Evolutionary conservation across 768 basidiomycete species (phyloP).

Genomic region (Tricholoma sp.): DNA sequence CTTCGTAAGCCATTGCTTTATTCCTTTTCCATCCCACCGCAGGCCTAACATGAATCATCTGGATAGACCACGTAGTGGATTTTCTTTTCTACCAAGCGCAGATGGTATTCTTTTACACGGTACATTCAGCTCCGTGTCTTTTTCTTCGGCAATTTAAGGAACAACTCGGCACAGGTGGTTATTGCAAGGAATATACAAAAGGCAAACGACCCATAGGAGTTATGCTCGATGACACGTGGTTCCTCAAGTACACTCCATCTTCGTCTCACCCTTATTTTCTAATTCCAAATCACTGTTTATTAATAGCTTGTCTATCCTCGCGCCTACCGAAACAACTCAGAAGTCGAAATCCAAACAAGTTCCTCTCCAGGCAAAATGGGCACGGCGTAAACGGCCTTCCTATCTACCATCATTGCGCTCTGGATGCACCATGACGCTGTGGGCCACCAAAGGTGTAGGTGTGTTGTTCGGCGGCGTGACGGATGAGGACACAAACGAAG

Average conservation of each 20-base stretch:
- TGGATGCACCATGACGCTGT: slow-evolving; percentile 85
- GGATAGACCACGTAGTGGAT: slow-evolving; percentile 63
- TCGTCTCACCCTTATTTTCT: not conserved
- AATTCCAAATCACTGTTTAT: not conserved
- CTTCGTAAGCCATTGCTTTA: slow-evolving; percentile 49
- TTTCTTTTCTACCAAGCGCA: slow-evolving; percentile 72
- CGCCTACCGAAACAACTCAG: slow-evolving; percentile 10
- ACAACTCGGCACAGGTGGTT: slow-evolving; percentile 54
- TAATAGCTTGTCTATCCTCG: slow-evolving; percentile 6
- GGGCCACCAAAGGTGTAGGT: slow-evolving; percentile 63
- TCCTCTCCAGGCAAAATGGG: slow-evolving; percentile 70
- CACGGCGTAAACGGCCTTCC: slow-evolving; percentile 66
- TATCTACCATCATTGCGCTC: slow-evolving; percentile 68
- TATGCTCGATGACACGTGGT: slow-evolving; percentile 91
- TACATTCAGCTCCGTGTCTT: slow-evolving; percentile 18
- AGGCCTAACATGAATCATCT: not conserved
- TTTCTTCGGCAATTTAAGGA: not conserved
- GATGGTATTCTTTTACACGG: slow-evolving; percentile 84
- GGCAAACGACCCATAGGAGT: slow-evolving; percentile 81
- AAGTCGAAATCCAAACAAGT: slow-evolving; percentile 38
- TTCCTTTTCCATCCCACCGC: not conserved
- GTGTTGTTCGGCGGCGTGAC: slow-evolving; percentile 84
- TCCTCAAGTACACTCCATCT: slow-evolving; percentile 52
- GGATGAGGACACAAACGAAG: slow-evolving; percentile 83
- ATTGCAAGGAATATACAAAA: slow-evolving; percentile 85